Evolutionary conservation across 2,329 filamentous ascomycete species (phyloP), one percentile per base, ranked within the genome.

Genomic region (Colletotrichum sojae): DNA sequence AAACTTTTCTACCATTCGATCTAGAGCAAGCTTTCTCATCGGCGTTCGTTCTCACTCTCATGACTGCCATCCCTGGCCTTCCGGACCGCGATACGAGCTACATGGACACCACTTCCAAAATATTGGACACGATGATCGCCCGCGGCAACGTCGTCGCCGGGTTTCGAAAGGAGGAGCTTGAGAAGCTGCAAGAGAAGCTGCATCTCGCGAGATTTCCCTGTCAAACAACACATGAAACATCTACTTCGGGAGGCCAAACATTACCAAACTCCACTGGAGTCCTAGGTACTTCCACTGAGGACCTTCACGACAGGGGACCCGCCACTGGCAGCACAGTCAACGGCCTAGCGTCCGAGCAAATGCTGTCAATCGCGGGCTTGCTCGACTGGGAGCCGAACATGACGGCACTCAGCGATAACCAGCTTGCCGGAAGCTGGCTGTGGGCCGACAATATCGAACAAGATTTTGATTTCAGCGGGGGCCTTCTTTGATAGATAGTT

Each of bases 1-100:
- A 62, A 15, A 52, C 54, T 6, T 67, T 69, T 1, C 40, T 69
- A 15, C 57, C 63, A 2, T 69, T 67, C 27, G 67, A 69, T 15
- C 27, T 62, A n/a, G 67, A 67, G n/a, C 54, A 53, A 2, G 45
- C 67, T 6, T 67, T 67, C 46, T 69, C 63, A 16, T 58, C 63
- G 9, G 52, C 52, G 0, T 67, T 65, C 8, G 43, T 62, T 5
- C 49, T 65, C 22, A 54, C 13, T 9, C 53, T 62, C 8, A 57
- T 52, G 49, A 43, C 16, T 10, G 49, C 40, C 6, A 36, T 70
- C 15, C 57, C 57, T 3, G 52, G 56, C 4, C 51, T 62, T 18
- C 52, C 53, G 9, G 20, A 43, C 2, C 56, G 36, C 6, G 63
- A 70, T 4, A 51, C 25, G 13, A 31, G 25, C 1, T 45, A 56